Evolutionary conservation across 306 rosid genomes (phyloP).

Genomic region (Pyrus betulifolia): DNA sequence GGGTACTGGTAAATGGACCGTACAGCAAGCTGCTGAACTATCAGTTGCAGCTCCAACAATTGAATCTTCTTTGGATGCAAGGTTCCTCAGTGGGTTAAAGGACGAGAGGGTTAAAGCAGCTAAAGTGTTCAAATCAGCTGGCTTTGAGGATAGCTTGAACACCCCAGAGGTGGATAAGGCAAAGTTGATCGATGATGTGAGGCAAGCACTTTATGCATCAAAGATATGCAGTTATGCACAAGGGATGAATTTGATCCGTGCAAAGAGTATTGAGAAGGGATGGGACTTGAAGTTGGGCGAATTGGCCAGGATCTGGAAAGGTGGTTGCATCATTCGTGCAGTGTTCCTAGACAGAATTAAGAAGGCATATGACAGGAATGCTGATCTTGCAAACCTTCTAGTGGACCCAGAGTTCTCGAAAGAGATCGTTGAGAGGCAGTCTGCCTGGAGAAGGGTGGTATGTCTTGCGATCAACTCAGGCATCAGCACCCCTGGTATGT

Average conservation of each 20-base stretch:
- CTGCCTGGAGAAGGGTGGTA: slow-evolving; percentile 86
- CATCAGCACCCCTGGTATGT: slow-evolving; percentile 88
- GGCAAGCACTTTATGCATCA: slow-evolving; percentile 85
- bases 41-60: slow-evolving; percentile 92
- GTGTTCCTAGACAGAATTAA: slow-evolving; percentile 79
- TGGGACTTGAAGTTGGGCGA: slow-evolving; percentile 80
- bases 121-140: slow-evolving; percentile 63
- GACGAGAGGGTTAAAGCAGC: slow-evolving; percentile 88
- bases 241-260: slow-evolving; percentile 90
- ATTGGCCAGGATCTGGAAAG: slow-evolving; percentile 92
- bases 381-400: slow-evolving; percentile 80
- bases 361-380: slow-evolving; percentile 75
- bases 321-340: slow-evolving; percentile 87
- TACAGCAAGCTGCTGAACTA: slow-evolving; percentile 93
- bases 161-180: slow-evolving; percentile 61
- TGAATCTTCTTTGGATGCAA: slow-evolving; percentile 84
- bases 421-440: slow-evolving; percentile 77
- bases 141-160: slow-evolving; percentile 47
- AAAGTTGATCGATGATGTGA: slow-evolving; percentile 71
- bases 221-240: slow-evolving; percentile 94
- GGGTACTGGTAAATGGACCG: slow-evolving; percentile 96
- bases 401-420: slow-evolving; percentile 89
- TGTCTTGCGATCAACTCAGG: slow-evolving; percentile 83
- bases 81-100: slow-evolving; percentile 89
- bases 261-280: slow-evolving; percentile 80